Evolutionary conservation across 805 yeast genomes (phyloP).

Genomic region (Candida koratica): DNA sequence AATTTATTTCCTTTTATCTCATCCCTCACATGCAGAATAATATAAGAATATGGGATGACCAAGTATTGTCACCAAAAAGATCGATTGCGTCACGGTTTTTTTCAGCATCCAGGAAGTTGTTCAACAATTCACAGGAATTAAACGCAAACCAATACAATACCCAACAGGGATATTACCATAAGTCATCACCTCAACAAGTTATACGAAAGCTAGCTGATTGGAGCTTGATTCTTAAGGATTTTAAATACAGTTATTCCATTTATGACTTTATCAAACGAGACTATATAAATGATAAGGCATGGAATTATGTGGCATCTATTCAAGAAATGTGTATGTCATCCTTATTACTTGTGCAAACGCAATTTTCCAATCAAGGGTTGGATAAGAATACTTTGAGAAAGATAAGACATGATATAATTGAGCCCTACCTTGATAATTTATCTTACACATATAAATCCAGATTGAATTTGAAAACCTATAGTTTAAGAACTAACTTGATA

Average conservation of each 20-base stretch:
- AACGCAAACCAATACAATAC: slow-evolving; percentile 38
- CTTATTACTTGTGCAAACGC: slow-evolving; percentile 56
- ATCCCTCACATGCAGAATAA: slow-evolving; percentile 85
- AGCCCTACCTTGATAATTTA: slow-evolving; percentile 65
- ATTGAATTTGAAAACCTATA: slow-evolving; percentile 63
- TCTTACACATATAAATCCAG: slow-evolving; percentile 73
- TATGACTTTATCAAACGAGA: slow-evolving; percentile 82
- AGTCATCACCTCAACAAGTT: slow-evolving; percentile 63
- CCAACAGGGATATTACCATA: slow-evolving; percentile 55
- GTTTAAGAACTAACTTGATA: slow-evolving; percentile 62
- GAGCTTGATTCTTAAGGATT: slow-evolving; percentile 88
- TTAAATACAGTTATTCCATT: slow-evolving; percentile 74
- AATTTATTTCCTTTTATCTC: slow-evolving; percentile 46
- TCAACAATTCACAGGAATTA: slow-evolving; percentile 24
- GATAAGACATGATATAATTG: slow-evolving; percentile 50
- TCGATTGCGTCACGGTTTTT: slow-evolving; percentile 73
- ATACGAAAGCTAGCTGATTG: slow-evolving; percentile 86
- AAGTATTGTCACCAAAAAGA: slow-evolving; percentile 67
- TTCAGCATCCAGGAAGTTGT: slow-evolving; percentile 59
- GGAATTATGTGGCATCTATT: slow-evolving; percentile 76
- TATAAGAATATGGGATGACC: slow-evolving; percentile 82
- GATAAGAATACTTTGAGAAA: slow-evolving; percentile 43
- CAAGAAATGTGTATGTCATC: slow-evolving; percentile 85
- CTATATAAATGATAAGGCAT: slow-evolving; percentile 70
- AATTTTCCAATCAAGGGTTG: slow-evolving; percentile 30